These are phyloP conservation scores for Boletus sensibilis DNA, from an alignment of 768 basidiomycete genomes.

Conservation along the genomic window DNA sequence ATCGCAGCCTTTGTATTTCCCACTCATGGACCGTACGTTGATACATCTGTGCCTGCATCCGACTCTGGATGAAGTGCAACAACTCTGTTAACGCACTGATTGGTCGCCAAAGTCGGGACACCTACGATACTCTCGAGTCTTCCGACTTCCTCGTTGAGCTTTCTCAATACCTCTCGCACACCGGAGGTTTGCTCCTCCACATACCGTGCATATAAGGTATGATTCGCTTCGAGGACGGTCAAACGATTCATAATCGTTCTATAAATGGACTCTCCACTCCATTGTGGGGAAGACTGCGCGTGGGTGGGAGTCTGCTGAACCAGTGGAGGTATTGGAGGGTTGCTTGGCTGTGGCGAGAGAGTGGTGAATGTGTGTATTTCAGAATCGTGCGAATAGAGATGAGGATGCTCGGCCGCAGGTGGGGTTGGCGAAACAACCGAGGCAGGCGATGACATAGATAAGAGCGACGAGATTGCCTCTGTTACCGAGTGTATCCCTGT, in stretches of 20 bases:
- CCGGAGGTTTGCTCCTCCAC: constrained; percentile 85
- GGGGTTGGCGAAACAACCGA: constrained; percentile 1
- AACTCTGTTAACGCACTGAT: background rate
- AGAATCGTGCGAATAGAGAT: constrained; percentile 1
- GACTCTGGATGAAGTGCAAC: constrained; percentile 43
- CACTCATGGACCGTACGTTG: constrained; percentile 65
- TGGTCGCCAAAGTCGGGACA: background rate
- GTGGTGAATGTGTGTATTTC: background rate
- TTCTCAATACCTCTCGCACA: constrained; percentile 69
- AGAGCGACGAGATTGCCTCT: constrained; percentile 26
- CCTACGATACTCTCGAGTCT: constrained; percentile 73
- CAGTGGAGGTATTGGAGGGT: background rate
- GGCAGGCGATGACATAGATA: constrained; percentile 6
- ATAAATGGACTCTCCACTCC: constrained; percentile 85
- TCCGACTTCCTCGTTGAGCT: constrained; percentile 77
- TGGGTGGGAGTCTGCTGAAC: constrained; percentile 8
- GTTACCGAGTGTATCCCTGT: constrained; percentile 10
- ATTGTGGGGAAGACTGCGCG: constrained; percentile 9
- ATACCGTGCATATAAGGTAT: constrained; percentile 80
- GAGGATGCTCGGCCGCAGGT: constrained; percentile 1
- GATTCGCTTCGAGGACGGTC: constrained; percentile 79
- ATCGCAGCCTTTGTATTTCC: constrained; percentile 60
- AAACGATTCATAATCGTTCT: constrained; percentile 95
- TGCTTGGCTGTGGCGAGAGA: constrained; percentile 9
- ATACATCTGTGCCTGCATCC: constrained; percentile 65